Conservation (phyloP, 1,284 basidiomycete species). For the Ceratobasidium papillatum region DNA sequence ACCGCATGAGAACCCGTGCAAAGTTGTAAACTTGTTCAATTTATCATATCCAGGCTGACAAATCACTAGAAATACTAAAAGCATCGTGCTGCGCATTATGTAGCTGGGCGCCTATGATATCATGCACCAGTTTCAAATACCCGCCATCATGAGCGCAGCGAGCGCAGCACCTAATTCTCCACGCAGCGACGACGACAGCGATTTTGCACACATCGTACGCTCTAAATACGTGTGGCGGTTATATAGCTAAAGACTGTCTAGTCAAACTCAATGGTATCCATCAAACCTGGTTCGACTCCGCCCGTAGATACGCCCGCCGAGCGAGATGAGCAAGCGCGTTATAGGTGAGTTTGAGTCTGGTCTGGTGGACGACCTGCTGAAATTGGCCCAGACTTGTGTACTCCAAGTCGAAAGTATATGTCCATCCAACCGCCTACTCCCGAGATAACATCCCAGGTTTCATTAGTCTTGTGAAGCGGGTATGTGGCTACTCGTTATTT, state of each 20-base stretch:
- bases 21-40: not conserved
- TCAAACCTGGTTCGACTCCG: slow-evolving; percentile 19
- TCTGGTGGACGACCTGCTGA: not conserved
- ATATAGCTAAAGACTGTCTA: not conserved
- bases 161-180: slow-evolving; percentile 29
- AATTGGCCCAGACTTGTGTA: slow-evolving; percentile 68
- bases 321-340: slow-evolving; percentile 33
- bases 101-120: not conserved
- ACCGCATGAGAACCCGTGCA: no score
- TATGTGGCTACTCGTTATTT: slow-evolving; percentile 52
- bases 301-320: slow-evolving; percentile 19
- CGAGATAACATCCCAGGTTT: slow-evolving; percentile 95
- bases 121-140: not conserved
- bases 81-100: not conserved
- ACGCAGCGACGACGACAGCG: slow-evolving; percentile 36
- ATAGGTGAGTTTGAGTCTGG: not conserved
- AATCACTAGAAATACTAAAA: not conserved
- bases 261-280: slow-evolving; percentile 34
- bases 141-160: slow-evolving; percentile 28
- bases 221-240: not conserved
- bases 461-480: slow-evolving; percentile 84
- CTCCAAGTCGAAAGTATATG: slow-evolving; percentile 90
- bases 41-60: not conserved
- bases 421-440: slow-evolving; percentile 91
- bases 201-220: slow-evolving; percentile 26